Percentiles rank a stretch among this genome's conserved stretches.
These are phyloP conservation scores for Candida endomychidarum DNA, from an alignment of 805 yeast species.

Conservation along the genomic window DNA sequence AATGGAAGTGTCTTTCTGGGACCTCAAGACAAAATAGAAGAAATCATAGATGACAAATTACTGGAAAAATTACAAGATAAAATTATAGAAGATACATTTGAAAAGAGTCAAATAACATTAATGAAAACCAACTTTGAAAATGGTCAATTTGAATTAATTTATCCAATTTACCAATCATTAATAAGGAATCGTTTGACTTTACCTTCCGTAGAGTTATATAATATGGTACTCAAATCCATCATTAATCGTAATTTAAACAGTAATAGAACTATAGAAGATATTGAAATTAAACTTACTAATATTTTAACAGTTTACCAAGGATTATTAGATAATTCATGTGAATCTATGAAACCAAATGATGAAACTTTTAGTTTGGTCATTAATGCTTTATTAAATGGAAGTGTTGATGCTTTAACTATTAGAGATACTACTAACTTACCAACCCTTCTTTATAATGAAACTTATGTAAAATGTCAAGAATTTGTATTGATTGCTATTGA, in stretches of 20 bases:
- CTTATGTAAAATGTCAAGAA: slow-evolving; percentile 44
- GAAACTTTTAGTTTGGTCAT: slow-evolving; percentile 54
- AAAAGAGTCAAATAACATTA: slow-evolving; percentile 7
- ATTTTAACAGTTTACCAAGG: slow-evolving; percentile 69
- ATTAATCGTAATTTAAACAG: slow-evolving; percentile 49
- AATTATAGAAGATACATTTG: slow-evolving; percentile 3
- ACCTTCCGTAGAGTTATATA: slow-evolving; percentile 54
- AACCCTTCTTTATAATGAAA: slow-evolving; percentile 33
- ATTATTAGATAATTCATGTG: slow-evolving; percentile 34
- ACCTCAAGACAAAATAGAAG: not conserved
- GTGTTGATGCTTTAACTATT: slow-evolving; percentile 35
- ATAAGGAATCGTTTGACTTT: slow-evolving; percentile 35
- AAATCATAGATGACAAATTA: not conserved
- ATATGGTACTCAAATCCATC: slow-evolving; percentile 55
- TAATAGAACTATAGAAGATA: slow-evolving; percentile 26
- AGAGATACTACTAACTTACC: slow-evolving; percentile 12
- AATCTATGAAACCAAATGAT: slow-evolving; percentile 49
- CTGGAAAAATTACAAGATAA: no score
- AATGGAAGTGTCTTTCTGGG: not conserved
- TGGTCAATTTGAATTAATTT: slow-evolving; percentile 32
- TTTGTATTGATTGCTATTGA: slow-evolving; percentile 46
- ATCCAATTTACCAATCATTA: slow-evolving; percentile 42
- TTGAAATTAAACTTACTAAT: slow-evolving; percentile 61
- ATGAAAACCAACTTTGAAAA: slow-evolving; percentile 11
- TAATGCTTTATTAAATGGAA: slow-evolving; percentile 49